A percentile compares a stretch with the other conserved stretches of the same genome.
These are phyloP conservation scores for Trichomonascaceae sp. DNA, from an alignment of 1,139 yeast species.

Conservation along the genomic window DNA sequence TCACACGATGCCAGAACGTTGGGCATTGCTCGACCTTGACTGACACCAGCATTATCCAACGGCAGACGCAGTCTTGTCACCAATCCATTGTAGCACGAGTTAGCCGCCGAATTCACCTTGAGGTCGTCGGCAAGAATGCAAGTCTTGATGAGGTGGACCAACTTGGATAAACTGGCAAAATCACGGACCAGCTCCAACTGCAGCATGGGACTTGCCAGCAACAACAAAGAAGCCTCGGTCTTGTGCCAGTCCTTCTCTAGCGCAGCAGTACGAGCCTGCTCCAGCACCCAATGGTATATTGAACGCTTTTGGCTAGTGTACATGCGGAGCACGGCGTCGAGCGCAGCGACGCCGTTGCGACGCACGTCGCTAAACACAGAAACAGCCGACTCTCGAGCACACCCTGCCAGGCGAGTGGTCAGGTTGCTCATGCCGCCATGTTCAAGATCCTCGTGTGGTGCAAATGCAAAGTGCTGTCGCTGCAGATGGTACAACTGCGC, in stretches of 20 bases:
- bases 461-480: slow-evolving; percentile 34
- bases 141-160: slow-evolving; percentile 36
- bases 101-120: slow-evolving; percentile 19
- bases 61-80: slow-evolving; percentile 26
- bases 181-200: slow-evolving; percentile 45
- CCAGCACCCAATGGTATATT: slow-evolving; percentile 31
- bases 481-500: slow-evolving; percentile 68
- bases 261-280: slow-evolving; percentile 40
- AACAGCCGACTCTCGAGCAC: slow-evolving; percentile 53
- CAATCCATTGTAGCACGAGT: slow-evolving; percentile 31
- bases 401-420: slow-evolving; percentile 53
- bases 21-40: background rate
- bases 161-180: slow-evolving; percentile 36
- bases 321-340: slow-evolving; percentile 61
- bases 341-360: slow-evolving; percentile 54
- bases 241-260: slow-evolving; percentile 39
- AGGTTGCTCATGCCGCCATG: slow-evolving; percentile 57
- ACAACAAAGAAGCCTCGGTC: slow-evolving; percentile 54
- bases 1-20: background rate
- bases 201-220: slow-evolving; percentile 21
- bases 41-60: slow-evolving; percentile 6
- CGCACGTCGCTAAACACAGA: slow-evolving; percentile 64
- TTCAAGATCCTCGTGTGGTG: slow-evolving; percentile 45
- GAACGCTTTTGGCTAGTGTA: slow-evolving; percentile 46
- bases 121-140: slow-evolving; percentile 49